Evolutionary conservation across 345 rosid genomes (phyloP).

Genomic region (Populus nigra): DNA sequence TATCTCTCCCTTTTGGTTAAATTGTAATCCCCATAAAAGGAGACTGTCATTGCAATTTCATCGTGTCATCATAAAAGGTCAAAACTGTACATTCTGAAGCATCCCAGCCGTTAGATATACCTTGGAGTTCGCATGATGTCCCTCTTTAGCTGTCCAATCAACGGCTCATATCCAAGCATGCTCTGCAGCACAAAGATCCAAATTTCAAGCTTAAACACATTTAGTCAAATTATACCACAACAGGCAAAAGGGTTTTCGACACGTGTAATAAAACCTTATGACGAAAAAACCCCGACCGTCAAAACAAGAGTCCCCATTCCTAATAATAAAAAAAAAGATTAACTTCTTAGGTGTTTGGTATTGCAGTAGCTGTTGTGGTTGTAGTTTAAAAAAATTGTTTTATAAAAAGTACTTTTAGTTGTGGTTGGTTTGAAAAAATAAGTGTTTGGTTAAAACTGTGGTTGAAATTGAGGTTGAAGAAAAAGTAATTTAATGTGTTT

Average conservation of each 20-base stretch:
- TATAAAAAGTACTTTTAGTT: too few species aligned
- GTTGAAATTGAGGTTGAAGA: too few species aligned
- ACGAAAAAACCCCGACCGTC: conserved; percentile 23
- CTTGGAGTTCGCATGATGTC: neutral
- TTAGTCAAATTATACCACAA: conserved; percentile 19
- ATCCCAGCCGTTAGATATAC: conserved; percentile 26
- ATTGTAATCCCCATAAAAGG: too few species aligned
- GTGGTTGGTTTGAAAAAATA: too few species aligned
- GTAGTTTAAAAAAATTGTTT: too few species aligned
- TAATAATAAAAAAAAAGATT: neutral
- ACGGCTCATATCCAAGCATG: conserved; percentile 1
- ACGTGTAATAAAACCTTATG: neutral
- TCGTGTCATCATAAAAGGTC: neutral
- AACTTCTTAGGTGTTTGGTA: too few species aligned
- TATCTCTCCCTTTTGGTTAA: too few species aligned
- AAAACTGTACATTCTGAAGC: neutral
- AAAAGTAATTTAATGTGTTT: too few species aligned
- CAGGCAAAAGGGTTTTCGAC: neutral
- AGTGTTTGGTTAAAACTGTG: too few species aligned
- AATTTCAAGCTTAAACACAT: neutral
- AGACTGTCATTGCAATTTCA: too few species aligned
- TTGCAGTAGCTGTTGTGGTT: too few species aligned
- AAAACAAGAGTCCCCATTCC: conserved; percentile 24
- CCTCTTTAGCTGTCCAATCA: neutral
- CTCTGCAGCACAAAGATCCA: neutral